These are phyloP conservation scores for Talaromyces piceae DNA, from an alignment of 2,329 filamentous ascomycete species.

Conservation along the genomic window DNA sequence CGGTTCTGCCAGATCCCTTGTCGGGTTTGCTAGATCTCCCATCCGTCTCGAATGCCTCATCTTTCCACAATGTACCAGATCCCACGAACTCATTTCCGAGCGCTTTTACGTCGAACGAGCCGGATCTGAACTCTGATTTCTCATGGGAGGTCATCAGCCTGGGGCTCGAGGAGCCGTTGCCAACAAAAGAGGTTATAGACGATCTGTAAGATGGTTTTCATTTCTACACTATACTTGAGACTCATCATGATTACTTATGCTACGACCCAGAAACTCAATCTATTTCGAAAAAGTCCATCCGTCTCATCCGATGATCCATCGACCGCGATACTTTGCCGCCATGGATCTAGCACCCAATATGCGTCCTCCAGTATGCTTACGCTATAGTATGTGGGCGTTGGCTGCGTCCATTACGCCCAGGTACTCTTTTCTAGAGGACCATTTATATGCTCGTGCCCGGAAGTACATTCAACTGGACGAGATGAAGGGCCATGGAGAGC, in stretches of 20 bases:
- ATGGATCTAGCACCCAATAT: slow-evolving; percentile 83
- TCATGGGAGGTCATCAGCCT: slow-evolving; percentile 82
- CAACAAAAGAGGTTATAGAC: slow-evolving; percentile 71
- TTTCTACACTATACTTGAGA: neutral
- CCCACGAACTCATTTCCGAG: neutral
- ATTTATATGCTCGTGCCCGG: slow-evolving; percentile 82
- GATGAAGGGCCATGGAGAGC: slow-evolving; percentile 85
- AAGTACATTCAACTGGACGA: slow-evolving; percentile 89
- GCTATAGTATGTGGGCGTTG: slow-evolving; percentile 94
- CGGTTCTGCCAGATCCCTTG: slow-evolving; percentile 26
- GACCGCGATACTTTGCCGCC: slow-evolving; percentile 74
- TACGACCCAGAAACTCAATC: slow-evolving; percentile 60
- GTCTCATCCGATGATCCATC: slow-evolving; percentile 81
- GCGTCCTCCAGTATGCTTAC: slow-evolving; percentile 76
- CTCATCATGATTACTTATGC: slow-evolving; percentile 13
- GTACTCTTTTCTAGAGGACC: slow-evolving; percentile 68
- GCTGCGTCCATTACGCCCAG: slow-evolving; percentile 82
- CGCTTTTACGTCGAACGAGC: slow-evolving; percentile 15
- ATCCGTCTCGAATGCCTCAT: slow-evolving; percentile 14
- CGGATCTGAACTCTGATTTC: slow-evolving; percentile 40
- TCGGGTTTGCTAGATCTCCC: slow-evolving; percentile 19
- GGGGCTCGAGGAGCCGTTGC: slow-evolving; percentile 74
- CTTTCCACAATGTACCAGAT: slow-evolving; percentile 9
- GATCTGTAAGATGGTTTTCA: slow-evolving; percentile 76
- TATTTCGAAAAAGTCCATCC: slow-evolving; percentile 90